Conservation (phyloP, 2,329 filamentous ascomycete genomes). For the Microcyclosporella mali region DNA sequence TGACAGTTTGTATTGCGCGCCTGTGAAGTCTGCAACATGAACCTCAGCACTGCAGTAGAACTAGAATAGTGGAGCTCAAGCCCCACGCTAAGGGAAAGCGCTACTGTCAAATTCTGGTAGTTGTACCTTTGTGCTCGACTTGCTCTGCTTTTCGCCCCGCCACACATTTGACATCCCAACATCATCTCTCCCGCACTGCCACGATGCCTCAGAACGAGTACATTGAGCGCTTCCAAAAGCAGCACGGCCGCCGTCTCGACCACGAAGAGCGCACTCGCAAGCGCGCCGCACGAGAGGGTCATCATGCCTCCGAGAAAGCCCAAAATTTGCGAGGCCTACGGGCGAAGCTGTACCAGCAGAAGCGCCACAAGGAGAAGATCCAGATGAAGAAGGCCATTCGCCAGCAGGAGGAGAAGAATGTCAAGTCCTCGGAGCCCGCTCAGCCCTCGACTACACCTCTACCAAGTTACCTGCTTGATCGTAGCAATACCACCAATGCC, state of each 20-base stretch:
- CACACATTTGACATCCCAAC: conserved; percentile 3
- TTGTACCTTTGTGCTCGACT: too few relatives aligned
- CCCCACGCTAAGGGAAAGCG: too few relatives aligned
- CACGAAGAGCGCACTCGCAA: conserved; percentile 88
- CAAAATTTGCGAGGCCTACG: conserved; percentile 88
- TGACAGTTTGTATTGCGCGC: too few relatives aligned
- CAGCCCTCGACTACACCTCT: conserved; percentile 76
- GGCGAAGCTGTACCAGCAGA: conserved; percentile 90
- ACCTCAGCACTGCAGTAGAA: too few relatives aligned
- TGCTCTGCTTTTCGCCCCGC: conserved; percentile 1
- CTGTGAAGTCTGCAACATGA: too few relatives aligned
- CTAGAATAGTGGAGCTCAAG: too few relatives aligned
- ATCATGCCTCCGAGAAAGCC: conserved; percentile 81
- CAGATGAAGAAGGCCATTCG: conserved; percentile 94
- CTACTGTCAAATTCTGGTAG: too few relatives aligned
- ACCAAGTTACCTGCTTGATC: conserved; percentile 88
- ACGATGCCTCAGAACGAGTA: conserved; percentile 73
- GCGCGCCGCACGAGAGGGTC: conserved; percentile 76
- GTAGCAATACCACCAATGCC: conserved; percentile 60
- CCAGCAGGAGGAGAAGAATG: conserved; percentile 90
- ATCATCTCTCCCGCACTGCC: too few relatives aligned
- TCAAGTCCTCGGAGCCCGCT: conserved; percentile 74
- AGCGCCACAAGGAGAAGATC: conserved; percentile 94
- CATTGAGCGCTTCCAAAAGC: conserved; percentile 67
- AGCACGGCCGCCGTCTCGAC: conserved; percentile 55